Conservation (phyloP, 1,284 basidiomycete species). For the Boletellus deceptivus region DNA sequence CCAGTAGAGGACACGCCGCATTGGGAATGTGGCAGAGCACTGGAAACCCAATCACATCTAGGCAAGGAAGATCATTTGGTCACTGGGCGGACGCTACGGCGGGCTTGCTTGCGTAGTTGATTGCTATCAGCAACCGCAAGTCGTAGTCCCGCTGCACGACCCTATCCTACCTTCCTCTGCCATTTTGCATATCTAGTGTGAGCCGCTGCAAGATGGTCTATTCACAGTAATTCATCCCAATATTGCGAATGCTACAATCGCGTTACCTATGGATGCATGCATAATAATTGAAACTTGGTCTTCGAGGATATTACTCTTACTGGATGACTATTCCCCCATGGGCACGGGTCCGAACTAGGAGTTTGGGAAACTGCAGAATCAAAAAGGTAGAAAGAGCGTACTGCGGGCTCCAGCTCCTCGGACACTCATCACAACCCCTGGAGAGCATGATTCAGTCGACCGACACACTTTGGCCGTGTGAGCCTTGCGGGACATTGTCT, state of each 20-base stretch:
- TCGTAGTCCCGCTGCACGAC: constrained; percentile 2
- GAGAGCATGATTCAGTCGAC: too few species aligned
- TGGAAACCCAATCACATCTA: constrained; percentile 13
- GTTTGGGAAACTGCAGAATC: too few species aligned
- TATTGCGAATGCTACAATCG: constrained; percentile 5
- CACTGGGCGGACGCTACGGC: constrained; percentile 6
- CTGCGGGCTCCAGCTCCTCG: too few species aligned
- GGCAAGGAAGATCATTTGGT: constrained; percentile 12
- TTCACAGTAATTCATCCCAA: constrained; percentile 5
- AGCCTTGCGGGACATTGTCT: too few species aligned
- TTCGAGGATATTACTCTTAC: too few species aligned
- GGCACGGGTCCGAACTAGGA: too few species aligned
- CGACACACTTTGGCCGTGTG: too few species aligned
- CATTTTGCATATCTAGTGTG: constrained; percentile 2
- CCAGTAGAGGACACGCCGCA: constrained; percentile 8
- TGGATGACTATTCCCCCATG: too few species aligned
- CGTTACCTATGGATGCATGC: constrained; percentile 19
- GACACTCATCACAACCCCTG: too few species aligned
- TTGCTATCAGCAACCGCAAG: constrained; percentile 14
- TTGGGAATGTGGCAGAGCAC: background rate
- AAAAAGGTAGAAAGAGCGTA: too few species aligned
- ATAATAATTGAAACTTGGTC: constrained; percentile 13
- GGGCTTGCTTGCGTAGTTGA: constrained; percentile 10
- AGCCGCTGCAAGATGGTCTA: constrained; percentile 15
- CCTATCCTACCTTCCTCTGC: constrained; percentile 5